Base-by-base conservation (phyloP, 768 basidiomycete genomes). In the Russula sp. region DNA sequence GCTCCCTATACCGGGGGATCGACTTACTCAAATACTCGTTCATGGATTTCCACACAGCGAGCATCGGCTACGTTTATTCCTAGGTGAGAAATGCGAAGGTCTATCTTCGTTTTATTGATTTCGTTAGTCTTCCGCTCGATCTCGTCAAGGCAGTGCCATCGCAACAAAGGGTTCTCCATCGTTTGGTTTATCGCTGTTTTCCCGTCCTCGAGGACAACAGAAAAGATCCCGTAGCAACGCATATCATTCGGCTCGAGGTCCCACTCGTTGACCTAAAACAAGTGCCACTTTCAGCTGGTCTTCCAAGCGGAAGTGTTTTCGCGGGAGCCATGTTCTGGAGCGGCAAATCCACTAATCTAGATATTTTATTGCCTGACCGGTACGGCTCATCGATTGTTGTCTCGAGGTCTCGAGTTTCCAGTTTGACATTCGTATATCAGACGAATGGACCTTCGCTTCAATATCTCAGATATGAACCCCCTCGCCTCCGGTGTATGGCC, bases 401-500 rank as follows among this genome's bases (percentile, higher is more conserved):
- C 11, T 58, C 8, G 16, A 45, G 20, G 20, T 18, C 11, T 58
- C 8, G 16, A 45, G 20, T 32, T n/a, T 8, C 18, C 9, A 16
- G 14, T 9, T 36, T 61, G 13, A 56, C 16, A 35, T n/a, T 48
- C 8, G 20, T 43, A 52, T 50, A 32, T 42, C 54, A 65, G 66
- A 14, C 38, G 35, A 25, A 67, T 84, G 75, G 86, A 88, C 67
- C 67, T 86, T 38, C 82, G 77, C 35, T 73, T 88, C 56, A 73
- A 77, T 34, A 68, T 77, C 25, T 73, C 75, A 35, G 72, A 77
- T 53, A 70, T 69, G 47, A 65, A 60, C n/a, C 29, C 61, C 6
- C 53, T 81, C 16, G 22, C 68, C 1, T 60, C 63, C 13, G 61
- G 67, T 32, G 66, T 72, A n/a, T 75, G 75, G 65, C 84, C 84